Conservation (phyloP, 352 stramenopile species). For the Phytophthora litchii region DNA sequence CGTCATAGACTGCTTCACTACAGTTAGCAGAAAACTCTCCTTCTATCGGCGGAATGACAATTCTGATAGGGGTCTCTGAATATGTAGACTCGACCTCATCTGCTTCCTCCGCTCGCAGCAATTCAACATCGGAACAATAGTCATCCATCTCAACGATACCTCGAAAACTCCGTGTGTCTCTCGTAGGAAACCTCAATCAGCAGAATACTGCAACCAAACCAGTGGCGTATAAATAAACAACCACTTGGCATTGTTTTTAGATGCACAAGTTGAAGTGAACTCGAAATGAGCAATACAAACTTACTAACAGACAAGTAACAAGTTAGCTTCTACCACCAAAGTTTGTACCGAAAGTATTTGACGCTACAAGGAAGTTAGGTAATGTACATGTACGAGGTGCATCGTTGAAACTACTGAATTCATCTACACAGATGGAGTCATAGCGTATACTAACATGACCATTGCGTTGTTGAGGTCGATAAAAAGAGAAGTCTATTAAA, state of each 20-base stretch:
- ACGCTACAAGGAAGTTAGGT: neutral
- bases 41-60: slow-evolving; percentile 18
- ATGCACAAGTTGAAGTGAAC: too few species aligned
- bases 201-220: neutral
- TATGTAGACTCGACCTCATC: slow-evolving; percentile 8
- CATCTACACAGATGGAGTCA: neutral
- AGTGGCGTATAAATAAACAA: slow-evolving; percentile 22
- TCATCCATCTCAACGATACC: slow-evolving; percentile 17
- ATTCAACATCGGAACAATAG: slow-evolving; percentile 20
- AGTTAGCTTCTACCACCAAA: too few species aligned
- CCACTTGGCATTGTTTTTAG: too few species aligned
- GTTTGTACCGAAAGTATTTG: too few species aligned
- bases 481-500: too few species aligned
- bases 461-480: too few species aligned
- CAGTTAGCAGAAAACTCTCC: slow-evolving; percentile 14
- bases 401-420: neutral
- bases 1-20: slow-evolving; percentile 17
- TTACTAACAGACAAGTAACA: too few species aligned
- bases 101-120: slow-evolving; percentile 7
- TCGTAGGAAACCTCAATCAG: slow-evolving; percentile 10
- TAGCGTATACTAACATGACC: too few species aligned
- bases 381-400: neutral
- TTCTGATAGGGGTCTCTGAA: slow-evolving; percentile 19
- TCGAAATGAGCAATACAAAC: too few species aligned
- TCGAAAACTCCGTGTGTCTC: neutral